Evolutionary conservation across 164 flowering plant species (phyloP).

Genomic region (Stephania cephalantha): DNA sequence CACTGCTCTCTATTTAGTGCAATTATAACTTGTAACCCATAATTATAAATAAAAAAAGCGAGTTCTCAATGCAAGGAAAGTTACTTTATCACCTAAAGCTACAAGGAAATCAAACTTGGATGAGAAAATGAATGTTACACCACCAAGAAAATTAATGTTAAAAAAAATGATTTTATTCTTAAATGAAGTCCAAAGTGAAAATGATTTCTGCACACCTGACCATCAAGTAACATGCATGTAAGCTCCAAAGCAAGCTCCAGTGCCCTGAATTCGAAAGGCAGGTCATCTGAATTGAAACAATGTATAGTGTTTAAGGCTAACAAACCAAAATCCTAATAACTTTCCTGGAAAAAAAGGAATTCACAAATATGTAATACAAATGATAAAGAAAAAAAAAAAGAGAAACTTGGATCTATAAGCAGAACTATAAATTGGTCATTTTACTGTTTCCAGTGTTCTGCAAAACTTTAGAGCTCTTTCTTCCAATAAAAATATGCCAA

Average conservation of each 20-base stretch:
- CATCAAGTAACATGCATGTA: constrained; percentile 78
- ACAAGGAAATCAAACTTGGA: neutral
- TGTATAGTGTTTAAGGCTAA: constrained; percentile 13
- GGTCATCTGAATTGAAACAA: constrained; percentile 63
- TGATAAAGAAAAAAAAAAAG: neutral
- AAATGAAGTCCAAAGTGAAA: neutral
- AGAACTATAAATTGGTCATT: neutral
- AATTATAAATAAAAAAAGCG: neutral
- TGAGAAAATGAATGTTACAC: neutral
- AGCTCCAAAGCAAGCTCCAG: constrained; percentile 93
- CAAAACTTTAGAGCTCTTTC: neutral
- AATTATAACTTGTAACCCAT: neutral
- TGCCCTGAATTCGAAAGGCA: constrained; percentile 93
- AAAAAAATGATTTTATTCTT: neutral
- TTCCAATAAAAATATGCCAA: neutral
- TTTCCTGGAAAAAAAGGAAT: neutral
- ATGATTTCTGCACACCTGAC: constrained; percentile 52
- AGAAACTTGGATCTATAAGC: no score
- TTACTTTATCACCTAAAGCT: neutral
- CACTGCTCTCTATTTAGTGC: no score
- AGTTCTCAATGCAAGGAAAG: neutral
- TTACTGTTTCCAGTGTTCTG: neutral
- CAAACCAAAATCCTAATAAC: neutral
- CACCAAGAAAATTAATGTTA: neutral
- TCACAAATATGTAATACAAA: neutral